Evolutionary conservation across 768 basidiomycete species (phyloP), one percentile per base, ranked within the genome.

Genomic region (Pulveroboletus sp.): DNA sequence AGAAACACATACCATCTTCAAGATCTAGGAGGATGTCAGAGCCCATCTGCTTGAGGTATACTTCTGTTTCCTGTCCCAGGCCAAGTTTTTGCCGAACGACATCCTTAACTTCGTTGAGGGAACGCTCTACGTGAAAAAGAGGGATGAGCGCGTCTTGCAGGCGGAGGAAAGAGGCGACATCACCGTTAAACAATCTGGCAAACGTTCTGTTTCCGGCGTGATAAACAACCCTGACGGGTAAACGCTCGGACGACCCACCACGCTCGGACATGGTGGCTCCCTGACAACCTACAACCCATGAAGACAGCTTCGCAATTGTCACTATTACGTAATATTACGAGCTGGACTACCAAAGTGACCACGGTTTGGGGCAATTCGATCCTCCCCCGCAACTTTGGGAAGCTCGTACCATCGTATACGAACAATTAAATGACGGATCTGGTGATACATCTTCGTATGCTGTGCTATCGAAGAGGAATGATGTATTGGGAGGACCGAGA

Each of bases 81-180:
- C 72, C 71, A 17, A 91, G 72, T 66, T 89, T 91, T 52, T 69
- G 76, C 39, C 80, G 73, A 26, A 86, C 81, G 5, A 79, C 75
- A 27, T 73, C 64, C 57, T 78, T 80, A 54, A 82, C 73, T 45
- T 81, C 78, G 2, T 73, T 70, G 30, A 89, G 73, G 17, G 83
- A 81, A 17, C 73, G 67, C 57, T 89, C 88, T 90, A 58, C 42
- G 24, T 28, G 24, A 15, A 37, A 33, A 44, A 41, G 26, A 18
- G 15, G 30, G 15, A 44, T 51, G 33, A 63, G 50, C 45, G 47
- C 31, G n/a, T 48, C 39, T 14, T 43, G 18, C 10, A 24, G 32
- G 24, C 1, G 35, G 26, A 18, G 24, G 7, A 1, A 41, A 18
- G 10, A 42, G 45, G 45, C 10, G 7, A 46, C 24, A 43, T 57